phyloP scores from a whole-genome alignment of 106 monocot genomes.

The Amphibolis antarctica region DNA sequence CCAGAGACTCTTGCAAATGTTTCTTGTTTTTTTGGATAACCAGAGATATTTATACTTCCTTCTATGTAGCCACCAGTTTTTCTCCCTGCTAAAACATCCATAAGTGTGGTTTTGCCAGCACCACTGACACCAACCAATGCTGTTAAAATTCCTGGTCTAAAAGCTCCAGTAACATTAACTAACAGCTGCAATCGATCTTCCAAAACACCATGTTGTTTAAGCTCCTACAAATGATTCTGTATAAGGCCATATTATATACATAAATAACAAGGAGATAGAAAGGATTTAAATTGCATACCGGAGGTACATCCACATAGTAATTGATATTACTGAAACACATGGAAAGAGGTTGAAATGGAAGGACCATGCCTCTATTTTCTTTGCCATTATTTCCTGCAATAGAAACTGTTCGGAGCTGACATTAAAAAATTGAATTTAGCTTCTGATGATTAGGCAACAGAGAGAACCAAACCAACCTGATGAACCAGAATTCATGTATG shows the following conservation, averaged over 20 bases:
- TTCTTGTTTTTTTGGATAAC: constrained; percentile 92
- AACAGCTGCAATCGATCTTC: constrained; percentile 84
- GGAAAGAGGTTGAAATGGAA: constrained; percentile 92
- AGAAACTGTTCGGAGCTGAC: not conserved
- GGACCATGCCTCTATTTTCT: constrained; percentile 88
- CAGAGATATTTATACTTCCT: constrained; percentile 80
- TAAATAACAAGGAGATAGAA: constrained; percentile 5
- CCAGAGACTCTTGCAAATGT: constrained; percentile 94
- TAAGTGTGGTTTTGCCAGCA: constrained; percentile 98
- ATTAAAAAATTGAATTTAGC: no score
- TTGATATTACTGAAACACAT: constrained; percentile 94
- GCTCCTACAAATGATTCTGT: constrained; percentile 56
- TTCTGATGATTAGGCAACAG: not conserved
- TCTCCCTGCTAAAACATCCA: constrained; percentile 98
- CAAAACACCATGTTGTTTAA: constrained; percentile 69
- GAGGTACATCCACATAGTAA: constrained; percentile 89
- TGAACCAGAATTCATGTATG: constrained; percentile 41
- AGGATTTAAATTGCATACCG: constrained; percentile 32
- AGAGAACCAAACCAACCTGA: constrained; percentile 14
- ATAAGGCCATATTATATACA: constrained; percentile 32
- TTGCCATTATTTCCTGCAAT: constrained; percentile 21
- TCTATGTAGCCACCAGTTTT: constrained; percentile 94
- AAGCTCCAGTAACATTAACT: constrained; percentile 95
- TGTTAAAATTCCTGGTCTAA: constrained; percentile 87
- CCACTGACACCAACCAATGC: constrained; percentile 97